Base-by-base conservation (phyloP, 1,284 basidiomycete species). In the Naganishia cerealis region DNA sequence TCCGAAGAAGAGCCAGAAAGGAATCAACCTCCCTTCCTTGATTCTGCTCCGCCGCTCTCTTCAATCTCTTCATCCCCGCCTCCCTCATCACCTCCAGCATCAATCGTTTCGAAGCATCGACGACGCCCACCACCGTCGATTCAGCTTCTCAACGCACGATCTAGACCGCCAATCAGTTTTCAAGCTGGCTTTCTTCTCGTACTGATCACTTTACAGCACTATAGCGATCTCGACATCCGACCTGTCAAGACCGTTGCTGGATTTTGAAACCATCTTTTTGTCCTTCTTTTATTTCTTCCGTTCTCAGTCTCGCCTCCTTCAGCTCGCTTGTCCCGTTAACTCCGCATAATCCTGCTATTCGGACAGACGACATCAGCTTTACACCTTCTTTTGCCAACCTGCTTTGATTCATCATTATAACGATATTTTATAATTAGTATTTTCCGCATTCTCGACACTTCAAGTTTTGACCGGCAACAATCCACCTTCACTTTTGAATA, bases 181-280 rank as follows among this genome's bases (percentile, higher is more conserved):
- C 61, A 63, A 63, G 61, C 61, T 63, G 61, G 50, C 61, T 26
- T 53, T 50, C 39, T 26, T 38, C 40, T 54, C 26, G 61, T 40
- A 39, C 54, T 63, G 52, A 63, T 63, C 61, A 63, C 12, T 53
- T 63, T 63, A 63, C 61, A 63, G 61, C 61, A 42, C 21, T 21
- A 63, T 63, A 63, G 61, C 61, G 61, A 52, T 53, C 61, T 63
- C 61, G 38, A 63, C 61, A 63, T 63, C 61, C 61, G 61, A 63
- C 61, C 61, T 63, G 61, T 63, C 48, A 26, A 54, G 61, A 63
- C 38, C 61, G 61, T 54, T 40, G 61, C 61, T 63, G 61, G 61
- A 63, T 63, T 63, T 63, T 63, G 61, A 63, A 52, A 63, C 50
- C 61, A 52, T 50, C 50, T 40, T 18, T 43, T 53, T 63, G 48